These are phyloP conservation scores for Umbellularia californica DNA, from an alignment of 164 flowering plant species.

Conservation along the genomic window DNA sequence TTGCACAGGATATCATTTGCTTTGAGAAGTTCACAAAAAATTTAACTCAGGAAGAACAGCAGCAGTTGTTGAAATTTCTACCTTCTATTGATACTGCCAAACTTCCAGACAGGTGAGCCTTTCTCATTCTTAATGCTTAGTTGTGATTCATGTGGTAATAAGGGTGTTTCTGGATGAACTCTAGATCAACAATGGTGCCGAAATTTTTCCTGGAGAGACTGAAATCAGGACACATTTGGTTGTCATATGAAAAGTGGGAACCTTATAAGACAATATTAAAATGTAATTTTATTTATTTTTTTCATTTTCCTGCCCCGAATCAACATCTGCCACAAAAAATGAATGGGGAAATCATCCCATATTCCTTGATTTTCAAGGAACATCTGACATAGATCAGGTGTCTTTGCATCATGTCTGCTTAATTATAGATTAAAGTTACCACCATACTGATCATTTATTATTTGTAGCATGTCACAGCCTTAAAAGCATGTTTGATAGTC, in stretches of 20 bases:
- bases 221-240: too few relatives aligned
- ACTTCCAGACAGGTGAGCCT: slow-evolving; percentile 55
- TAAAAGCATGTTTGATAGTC: slow-evolving; percentile 66
- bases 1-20: slow-evolving; percentile 65
- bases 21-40: slow-evolving; percentile 53
- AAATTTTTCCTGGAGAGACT: too few relatives aligned
- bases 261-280: too few relatives aligned
- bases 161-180: not conserved
- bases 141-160: not conserved
- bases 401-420: not conserved
- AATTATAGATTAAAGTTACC: not conserved
- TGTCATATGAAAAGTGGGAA: too few relatives aligned
- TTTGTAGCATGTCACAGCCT: slow-evolving; percentile 43
- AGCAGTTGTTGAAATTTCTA: slow-evolving; percentile 64
- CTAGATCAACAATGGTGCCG: not conserved
- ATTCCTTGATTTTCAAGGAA: too few relatives aligned
- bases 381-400: not conserved
- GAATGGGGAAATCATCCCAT: not conserved
- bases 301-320: too few relatives aligned
- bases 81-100: slow-evolving; percentile 52
- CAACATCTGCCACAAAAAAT: not conserved
- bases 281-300: too few relatives aligned
- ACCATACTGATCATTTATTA: not conserved
- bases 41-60: slow-evolving; percentile 59
- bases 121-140: not conserved